Conservation (phyloP, 805 yeast genomes). For the Starmerella potacharoeniae region DNA sequence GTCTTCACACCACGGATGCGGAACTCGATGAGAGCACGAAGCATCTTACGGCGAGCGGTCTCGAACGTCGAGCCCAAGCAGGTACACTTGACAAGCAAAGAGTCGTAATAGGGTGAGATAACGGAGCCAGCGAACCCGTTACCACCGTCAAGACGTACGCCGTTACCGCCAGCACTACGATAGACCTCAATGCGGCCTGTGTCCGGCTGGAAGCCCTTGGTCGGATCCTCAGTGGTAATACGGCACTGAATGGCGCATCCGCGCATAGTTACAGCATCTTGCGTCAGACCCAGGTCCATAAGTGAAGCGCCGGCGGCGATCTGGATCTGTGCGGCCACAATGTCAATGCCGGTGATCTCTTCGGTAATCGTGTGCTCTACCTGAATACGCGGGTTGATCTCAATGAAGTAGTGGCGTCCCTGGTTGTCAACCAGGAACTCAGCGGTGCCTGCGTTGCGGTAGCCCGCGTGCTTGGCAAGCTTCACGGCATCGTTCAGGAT, state of each 20-base stretch:
- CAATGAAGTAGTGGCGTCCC: conserved; percentile 94
- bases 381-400: conserved; percentile 95
- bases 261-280: conserved; percentile 87
- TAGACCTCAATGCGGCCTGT: conserved; percentile 97
- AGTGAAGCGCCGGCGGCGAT: conserved; percentile 97
- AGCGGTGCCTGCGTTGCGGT: conserved; percentile 96
- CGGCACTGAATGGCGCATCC: conserved; percentile 99
- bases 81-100: conserved; percentile 94
- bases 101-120: conserved; percentile 94
- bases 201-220: conserved; percentile 95
- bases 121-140: conserved; percentile 95
- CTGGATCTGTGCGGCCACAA: conserved; percentile 97
- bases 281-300: conserved; percentile 81
- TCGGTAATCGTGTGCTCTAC: conserved; percentile 98
- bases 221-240: conserved; percentile 96
- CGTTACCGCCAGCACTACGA: conserved; percentile 98
- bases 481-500: conserved; percentile 90
- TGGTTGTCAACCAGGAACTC: conserved; percentile 89
- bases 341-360: conserved; percentile 95
- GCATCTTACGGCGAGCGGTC: conserved; percentile 94
- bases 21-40: conserved; percentile 91
- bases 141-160: conserved; percentile 98
- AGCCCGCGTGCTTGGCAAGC: conserved; percentile 77
- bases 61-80: conserved; percentile 96
- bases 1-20: conserved; percentile 99